phyloP scores from a whole-genome alignment of 2,329 filamentous ascomycete species.

The Fusarium sulawesiense region DNA sequence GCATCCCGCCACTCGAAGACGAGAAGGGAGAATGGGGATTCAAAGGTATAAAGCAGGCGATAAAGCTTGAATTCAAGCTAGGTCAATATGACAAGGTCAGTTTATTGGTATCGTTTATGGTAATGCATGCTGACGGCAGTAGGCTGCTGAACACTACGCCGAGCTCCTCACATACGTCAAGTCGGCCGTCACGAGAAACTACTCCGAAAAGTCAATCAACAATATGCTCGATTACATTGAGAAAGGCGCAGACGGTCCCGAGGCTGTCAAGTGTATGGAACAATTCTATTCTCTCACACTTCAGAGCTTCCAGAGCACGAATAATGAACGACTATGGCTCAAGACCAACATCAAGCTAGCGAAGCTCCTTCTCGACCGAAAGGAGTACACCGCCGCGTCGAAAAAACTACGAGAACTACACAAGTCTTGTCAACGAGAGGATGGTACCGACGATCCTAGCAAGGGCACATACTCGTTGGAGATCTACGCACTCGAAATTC shows the following conservation, averaged over 20 bases:
- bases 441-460: constrained; percentile 89
- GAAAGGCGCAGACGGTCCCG: constrained; percentile 79
- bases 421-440: constrained; percentile 85
- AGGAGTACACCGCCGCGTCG: constrained; percentile 82
- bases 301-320: constrained; percentile 94
- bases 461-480: constrained; percentile 97
- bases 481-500: constrained; percentile 96
- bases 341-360: constrained; percentile 99
- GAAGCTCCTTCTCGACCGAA: constrained; percentile 89
- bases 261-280: constrained; percentile 84
- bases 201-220: constrained; percentile 99
- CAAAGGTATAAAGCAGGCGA: constrained; percentile 97
- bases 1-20: constrained; percentile 82
- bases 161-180: constrained; percentile 98
- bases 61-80: constrained; percentile 96
- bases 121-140: constrained; percentile 38
- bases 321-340: constrained; percentile 96
- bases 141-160: constrained; percentile 92
- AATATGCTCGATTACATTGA: constrained; percentile 99
- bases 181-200: constrained; percentile 95
- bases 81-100: constrained; percentile 83
- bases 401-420: constrained; percentile 91
- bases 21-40: constrained; percentile 99
- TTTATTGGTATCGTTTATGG: background rate
- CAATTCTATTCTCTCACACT: constrained; percentile 95